These are phyloP conservation scores for Penicillium occitanis DNA, from an alignment of 2,329 filamentous ascomycete species.

Conservation along the genomic window DNA sequence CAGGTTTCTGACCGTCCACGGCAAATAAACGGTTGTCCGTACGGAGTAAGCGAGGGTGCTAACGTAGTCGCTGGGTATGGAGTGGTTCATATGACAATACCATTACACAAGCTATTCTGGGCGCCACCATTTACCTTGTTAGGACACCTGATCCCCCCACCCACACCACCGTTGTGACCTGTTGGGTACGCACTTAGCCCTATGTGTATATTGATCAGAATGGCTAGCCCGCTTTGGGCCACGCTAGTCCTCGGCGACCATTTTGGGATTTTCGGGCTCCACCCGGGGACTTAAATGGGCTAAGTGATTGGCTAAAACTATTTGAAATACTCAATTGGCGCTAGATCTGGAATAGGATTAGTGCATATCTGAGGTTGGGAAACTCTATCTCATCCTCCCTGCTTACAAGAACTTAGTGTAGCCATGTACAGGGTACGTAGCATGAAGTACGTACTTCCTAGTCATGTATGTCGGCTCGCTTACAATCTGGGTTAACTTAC, in stretches of 20 bases:
- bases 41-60: neutral
- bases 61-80: neutral
- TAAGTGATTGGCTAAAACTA: slow-evolving; percentile 11
- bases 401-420: neutral
- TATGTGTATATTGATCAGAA: slow-evolving; percentile 6
- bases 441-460: neutral
- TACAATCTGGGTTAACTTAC: neutral
- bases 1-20: neutral
- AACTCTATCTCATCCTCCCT: slow-evolving; percentile 20
- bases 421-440: neutral
- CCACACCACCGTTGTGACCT: slow-evolving; percentile 9
- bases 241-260: slow-evolving; percentile 20
- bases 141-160: neutral
- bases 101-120: slow-evolving; percentile 5
- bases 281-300: slow-evolving; percentile 10
- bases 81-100: slow-evolving; percentile 3
- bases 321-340: slow-evolving; percentile 19
- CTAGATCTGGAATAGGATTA: neutral
- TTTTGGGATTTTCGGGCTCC: slow-evolving; percentile 19
- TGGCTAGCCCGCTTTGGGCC: neutral
- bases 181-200: slow-evolving; percentile 14
- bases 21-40: neutral
- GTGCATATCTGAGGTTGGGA: slow-evolving; percentile 18
- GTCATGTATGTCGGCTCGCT: neutral
- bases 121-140: slow-evolving; percentile 10